Percentiles rank a stretch among this genome's conserved stretches.
Evolutionary conservation across 768 basidiomycete genomes (phyloP).

Genomic region (Hypholoma sublateritium): DNA sequence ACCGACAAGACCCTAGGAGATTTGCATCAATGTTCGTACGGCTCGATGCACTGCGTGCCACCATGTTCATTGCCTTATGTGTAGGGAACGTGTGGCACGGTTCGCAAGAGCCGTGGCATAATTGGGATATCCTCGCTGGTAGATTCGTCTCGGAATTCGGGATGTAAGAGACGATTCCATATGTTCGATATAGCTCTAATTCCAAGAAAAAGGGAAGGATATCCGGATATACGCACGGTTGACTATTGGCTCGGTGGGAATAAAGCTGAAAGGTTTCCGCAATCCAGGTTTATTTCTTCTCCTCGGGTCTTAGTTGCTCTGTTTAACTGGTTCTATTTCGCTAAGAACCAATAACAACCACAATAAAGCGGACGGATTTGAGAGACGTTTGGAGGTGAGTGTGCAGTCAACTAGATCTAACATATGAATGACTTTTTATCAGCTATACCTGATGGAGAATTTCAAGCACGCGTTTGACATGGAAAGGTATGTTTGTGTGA

Average conservation of each 20-base stretch:
- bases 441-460: conserved; percentile 94
- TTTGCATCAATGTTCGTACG: conserved; percentile 78
- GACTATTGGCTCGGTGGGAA: conserved; percentile 87
- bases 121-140: conserved; percentile 89
- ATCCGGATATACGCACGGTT: conserved; percentile 85
- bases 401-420: background rate
- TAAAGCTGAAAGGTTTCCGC: conserved; percentile 75
- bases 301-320: background rate
- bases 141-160: conserved; percentile 96
- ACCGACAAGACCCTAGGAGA: conserved; percentile 82
- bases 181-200: background rate
- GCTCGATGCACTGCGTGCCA: background rate
- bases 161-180: conserved; percentile 50
- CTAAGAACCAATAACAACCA: conserved; percentile 70
- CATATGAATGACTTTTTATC: conserved; percentile 1
- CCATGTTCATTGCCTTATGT: background rate
- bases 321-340: background rate
- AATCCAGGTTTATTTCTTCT: conserved; percentile 60
- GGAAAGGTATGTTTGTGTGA: conserved; percentile 56
- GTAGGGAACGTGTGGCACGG: conserved; percentile 95
- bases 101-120: conserved; percentile 89
- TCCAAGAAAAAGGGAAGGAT: conserved; percentile 65
- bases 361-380: conserved; percentile 90
- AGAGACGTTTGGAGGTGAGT: conserved; percentile 74
- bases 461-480: conserved; percentile 88